Base-by-base conservation (phyloP, 2,329 filamentous ascomycete genomes). In the Aspergillus tamarii region DNA sequence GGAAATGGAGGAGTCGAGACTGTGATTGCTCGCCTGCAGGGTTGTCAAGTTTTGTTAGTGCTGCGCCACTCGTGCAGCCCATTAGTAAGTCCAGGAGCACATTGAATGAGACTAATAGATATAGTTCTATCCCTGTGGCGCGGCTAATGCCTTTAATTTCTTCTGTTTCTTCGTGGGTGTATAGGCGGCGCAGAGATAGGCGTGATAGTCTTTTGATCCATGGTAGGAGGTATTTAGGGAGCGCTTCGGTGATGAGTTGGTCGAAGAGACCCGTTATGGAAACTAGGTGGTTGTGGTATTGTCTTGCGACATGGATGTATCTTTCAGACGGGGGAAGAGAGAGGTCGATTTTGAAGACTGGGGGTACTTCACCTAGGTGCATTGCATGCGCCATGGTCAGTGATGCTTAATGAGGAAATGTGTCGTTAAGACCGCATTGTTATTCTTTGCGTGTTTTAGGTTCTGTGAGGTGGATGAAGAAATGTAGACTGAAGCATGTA, bases 21-120 rank as follows among this genome's bases (percentile, higher is more conserved):
- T 54, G 46, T 41, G 68, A 65, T 14, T 54, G 43, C 48, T 66
- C 57, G 0, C 58, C 63, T 28, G 28, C 16, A 21, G 52, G 3
- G 12, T 11, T 39, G 14, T 61, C 59, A 8, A 60, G 62, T 16
- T 69, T 62, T 6, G 64, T 64, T 45, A 71, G 70, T 2, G 75
- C 76, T 19, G 81, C 85, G 26, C 86, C 85, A 64, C 86, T 89
- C 1, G 88, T 90, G 71, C 89, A 91, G 2, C 88, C 88, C 76
- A 91, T 84, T 41, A 91, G 78, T 6, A 86, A 76, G 69, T 91
- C 89, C 1, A 91, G 78, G 1, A 90, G 75, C 1, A 87, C 85
- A 67, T 91, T 91, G 68, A 89, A 83, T 3, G 84, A 83, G 3
- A 91, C 83, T 0, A 91, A 78, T 0, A 90, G 74, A 67, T 88